Base-by-base conservation (phyloP, 352 stramenopile species). In the Peronospora tabacina region DNA sequence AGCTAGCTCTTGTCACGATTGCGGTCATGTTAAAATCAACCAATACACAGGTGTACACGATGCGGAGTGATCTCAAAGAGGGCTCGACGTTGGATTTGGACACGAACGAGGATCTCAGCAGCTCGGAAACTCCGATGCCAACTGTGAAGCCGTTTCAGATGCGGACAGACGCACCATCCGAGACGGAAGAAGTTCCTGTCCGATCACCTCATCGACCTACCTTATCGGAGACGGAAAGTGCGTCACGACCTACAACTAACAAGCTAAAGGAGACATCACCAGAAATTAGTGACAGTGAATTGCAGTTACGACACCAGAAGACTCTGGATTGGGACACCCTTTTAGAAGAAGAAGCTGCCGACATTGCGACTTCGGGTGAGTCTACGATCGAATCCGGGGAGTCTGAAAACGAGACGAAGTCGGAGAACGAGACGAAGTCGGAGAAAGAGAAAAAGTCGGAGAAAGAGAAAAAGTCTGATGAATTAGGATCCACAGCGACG, bases 11-110 rank as follows among this genome's bases (percentile, higher is more conserved):
- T 19, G 19, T 59, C 4, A 36, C 39, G 24, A 19, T 34, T 9
- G 41, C 26, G 29, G 17, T 63, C 20, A 8, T 53, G 10, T 34
- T 36, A 4, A 26, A 40, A 32, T 8, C 51, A 6, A 33, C 20
- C 1, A 39, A 53, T n/a, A 39, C 54, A 29, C 56, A 70, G 48
- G 52, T 66, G 9, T 70, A 49, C 37, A 61, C 52, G 15, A 60
- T 59, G 56, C 32, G 20, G 13, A 61, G 51, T 42, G 13, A 52
- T 11, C 32, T 60, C 17, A 50, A 59, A 16, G 15, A 32, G 11
- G 50, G 49, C 20, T 33, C 42, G 11, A 22, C 29, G 1, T 4
- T 43, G 20, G 33, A 12, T 5, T 37, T 40, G 8, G 36, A 47
- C 2, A 54, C 41, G 2, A 35, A 13, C 5, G 42, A 40, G 0